Base-by-base conservation (phyloP, 164 flowering plant genomes). In the Kalanchoe fedtschenkoi region DNA sequence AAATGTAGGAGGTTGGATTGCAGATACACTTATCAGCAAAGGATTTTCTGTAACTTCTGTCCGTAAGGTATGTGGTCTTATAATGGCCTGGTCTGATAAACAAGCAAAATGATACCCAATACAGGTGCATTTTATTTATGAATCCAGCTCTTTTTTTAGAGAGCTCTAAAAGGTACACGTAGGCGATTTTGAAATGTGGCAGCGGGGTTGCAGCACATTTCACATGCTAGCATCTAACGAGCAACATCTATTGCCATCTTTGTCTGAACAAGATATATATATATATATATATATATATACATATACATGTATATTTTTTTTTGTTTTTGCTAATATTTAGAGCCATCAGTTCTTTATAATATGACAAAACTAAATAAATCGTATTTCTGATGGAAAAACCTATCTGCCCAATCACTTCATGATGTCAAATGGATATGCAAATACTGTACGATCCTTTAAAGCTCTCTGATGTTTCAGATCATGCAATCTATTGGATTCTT, bases 1-100 rank as follows among this genome's bases (percentile, higher is more conserved):
- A 62, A 92, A 92, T 67, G 74, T 92, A 34, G 98, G 98, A 74
- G 98, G 98, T 19, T 92, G 98, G 98, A 92, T 92, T 71, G 96
- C 98, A 24, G 98, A 89, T 66, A 81, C 96, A 24, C 96, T 92
- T 67, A 86, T 92, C 43, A 89, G 88, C 86, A 87, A 44, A 81
- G 98, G 98, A 64, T 70, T 89, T 68, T 92, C 98, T 22, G 78
- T 89, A 66, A 92, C 98, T 14, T 47, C 87, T 62, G 98, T 92
- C 71, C 87, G 96, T 9, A 89, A 92, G 98, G 98, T 80, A 82
- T 78, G 79, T 14, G n/a, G 22, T 24, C 53, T 13, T 37, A 9
- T 15, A 37, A 8, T 37, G 11, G 39, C 11, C 39, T 37, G 3
- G 2, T 37, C 39, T 11, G 8, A 37, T 37, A 37, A 37, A 37